Evolutionary conservation across 805 yeast genomes (phyloP), one percentile per base, ranked within the genome.

Genomic region (Metschnikowia continentalis): DNA sequence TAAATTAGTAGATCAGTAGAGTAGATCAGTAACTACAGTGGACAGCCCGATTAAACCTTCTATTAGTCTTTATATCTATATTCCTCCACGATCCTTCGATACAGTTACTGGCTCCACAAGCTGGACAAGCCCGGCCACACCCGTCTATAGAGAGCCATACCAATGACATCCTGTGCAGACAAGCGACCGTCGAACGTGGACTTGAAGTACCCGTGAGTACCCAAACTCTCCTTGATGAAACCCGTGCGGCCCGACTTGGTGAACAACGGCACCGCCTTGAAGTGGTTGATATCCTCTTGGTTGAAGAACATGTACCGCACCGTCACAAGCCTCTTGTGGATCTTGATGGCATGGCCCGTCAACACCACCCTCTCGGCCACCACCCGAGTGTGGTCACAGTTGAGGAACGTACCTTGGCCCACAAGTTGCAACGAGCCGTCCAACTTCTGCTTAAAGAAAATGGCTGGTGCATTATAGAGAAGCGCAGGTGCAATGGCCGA

Each of bases 181-280:
- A 95, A 74, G 62, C 86, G 88, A 52, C 91, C 92, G 65, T 94
- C 97, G 62, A 94, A 94, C 7, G 88, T 86, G 22, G 97, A 96
- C 73, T 94, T 94, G 81, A 86, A 91, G 75, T 92, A 90, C 56
- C 99, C 99, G 67, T 94, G 99, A 1, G 99, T 94, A 72, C 99
- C 99, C 74, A 94, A 77, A 65, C 91, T 82, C 67, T 92, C 97
- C 70, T 89, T 92, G 66, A 95, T 92, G 68, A 87, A 87, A 49
- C 99, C 99, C 19, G 90, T 78, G 68, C 97, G 83, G 46, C 99
- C 99, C 61, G 84, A 79, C 67, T 88, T 90, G 39, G 98, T 91
- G 69, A 90, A 94, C 54, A 94, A 73, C 40, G 98, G 98, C 58
- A 94, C 86, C 4, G 91, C 85, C 71, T 88, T 88, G 79, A 86